Evolutionary conservation across 2,329 filamentous ascomycete genomes (phyloP).

Genomic region (Aspergillus fischeri): DNA sequence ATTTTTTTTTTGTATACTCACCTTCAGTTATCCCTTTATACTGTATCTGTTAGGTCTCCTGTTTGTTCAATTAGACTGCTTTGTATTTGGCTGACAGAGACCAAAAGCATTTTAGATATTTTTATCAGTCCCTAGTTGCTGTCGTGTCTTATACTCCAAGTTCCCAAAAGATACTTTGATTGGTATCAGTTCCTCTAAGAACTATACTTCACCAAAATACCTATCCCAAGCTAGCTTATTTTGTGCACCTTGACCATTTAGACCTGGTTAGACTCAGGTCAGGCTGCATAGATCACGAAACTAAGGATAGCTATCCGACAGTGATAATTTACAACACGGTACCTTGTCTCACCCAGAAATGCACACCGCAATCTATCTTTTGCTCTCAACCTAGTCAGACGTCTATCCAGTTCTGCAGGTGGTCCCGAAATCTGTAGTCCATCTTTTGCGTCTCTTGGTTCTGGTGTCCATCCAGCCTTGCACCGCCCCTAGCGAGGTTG

Average conservation of each 20-base stretch:
- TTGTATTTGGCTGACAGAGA: no score
- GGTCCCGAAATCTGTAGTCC: background rate
- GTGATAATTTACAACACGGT: background rate
- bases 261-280: background rate
- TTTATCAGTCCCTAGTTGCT: background rate
- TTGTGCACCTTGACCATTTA: background rate
- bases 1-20: background rate
- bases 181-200: background rate
- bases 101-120: background rate
- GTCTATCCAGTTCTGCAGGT: background rate
- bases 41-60: background rate
- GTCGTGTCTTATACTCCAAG: background rate
- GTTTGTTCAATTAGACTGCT: background rate
- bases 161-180: background rate
- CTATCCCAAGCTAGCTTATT: background rate
- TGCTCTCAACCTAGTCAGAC: background rate
- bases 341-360: background rate
- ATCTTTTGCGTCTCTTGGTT: background rate
- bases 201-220: background rate
- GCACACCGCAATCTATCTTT: background rate
- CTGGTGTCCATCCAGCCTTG: background rate
- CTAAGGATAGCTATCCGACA: background rate
- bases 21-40: background rate
- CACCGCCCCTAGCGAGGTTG: background rate
- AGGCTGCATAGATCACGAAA: background rate